Base-by-base conservation (phyloP, 495 filamentous ascomycete species). In the Neurospora sp. region DNA sequence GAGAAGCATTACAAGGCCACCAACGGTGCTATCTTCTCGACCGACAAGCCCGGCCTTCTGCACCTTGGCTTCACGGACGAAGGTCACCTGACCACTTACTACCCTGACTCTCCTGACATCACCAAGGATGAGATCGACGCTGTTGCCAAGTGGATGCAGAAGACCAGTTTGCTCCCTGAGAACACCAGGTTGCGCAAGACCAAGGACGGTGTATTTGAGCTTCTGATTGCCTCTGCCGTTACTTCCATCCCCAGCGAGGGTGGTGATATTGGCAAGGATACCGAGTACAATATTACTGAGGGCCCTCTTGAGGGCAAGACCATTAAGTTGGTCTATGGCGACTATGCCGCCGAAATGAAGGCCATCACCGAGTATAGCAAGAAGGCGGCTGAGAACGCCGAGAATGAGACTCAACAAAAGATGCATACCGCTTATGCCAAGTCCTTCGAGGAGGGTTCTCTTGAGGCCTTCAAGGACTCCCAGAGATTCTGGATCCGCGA, bases 401-500 rank as follows among this genome's bases (percentile, higher is more conserved):
- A 90, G 39, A 98, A 97, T 74, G 91, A 93, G 18, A 93, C 86
- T n/a, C 91, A 99, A 82, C 87, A 89, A 79, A 86, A 87, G 38
- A 98, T 98, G 94, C 86, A 93, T 76, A 84, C 88, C 38, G 88
- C 93, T 20, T 99, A 98, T 78, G 89, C 89, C 53, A 90, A 91
- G 69, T 94, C 94, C 1, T 99, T 98, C 77, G 87, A 90, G 20
- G 87, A 90, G 66, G 96, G 96, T 20, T 97, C 93, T 16, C 87
- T 97, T 37, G 84, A 92, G 69, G 91, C 93, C 39, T 97, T 94
- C 86, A 97, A 96, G 84, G 91, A 97, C 76, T 90, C 89, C 75
- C 96, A 99, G 80, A 86, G 94, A 69, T 89, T 89, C 75, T 99
- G 96, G 96, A 94, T 99, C 61, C 89, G 91, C 70, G 94, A 99